These are phyloP conservation scores for Speleostelium caveatum DNA, from an alignment of 78 protist genomes.

Conservation along the genomic window DNA sequence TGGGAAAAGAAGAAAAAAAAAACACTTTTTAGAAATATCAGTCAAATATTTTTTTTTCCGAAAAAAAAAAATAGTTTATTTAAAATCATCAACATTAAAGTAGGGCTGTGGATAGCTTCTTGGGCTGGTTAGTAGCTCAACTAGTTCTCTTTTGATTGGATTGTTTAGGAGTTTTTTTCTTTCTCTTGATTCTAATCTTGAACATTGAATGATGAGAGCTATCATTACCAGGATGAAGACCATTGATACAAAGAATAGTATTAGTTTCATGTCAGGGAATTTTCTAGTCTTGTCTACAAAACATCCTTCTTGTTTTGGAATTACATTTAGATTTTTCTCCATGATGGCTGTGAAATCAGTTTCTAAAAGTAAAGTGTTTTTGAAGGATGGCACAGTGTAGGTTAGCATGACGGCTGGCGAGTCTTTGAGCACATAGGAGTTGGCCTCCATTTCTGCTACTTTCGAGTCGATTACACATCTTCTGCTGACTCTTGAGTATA, in stretches of 20 bases:
- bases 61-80: too few species aligned
- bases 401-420: not conserved
- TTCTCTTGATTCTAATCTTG: conserved; percentile 26
- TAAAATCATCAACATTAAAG: not conserved
- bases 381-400: not conserved
- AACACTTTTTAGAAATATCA: too few species aligned
- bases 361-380: not conserved
- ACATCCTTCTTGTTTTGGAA: conserved; percentile 13
- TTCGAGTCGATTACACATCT: not conserved
- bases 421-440: not conserved
- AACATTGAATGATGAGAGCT: not conserved
- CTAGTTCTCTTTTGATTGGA: not conserved
- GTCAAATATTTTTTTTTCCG: too few species aligned
- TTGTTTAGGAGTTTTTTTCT: conserved; percentile 27
- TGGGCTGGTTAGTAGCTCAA: conserved; percentile 1
- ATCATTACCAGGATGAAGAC: not conserved
- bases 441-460: not conserved
- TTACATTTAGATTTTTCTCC: not conserved
- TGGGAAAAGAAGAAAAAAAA: too few species aligned
- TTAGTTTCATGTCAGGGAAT: not conserved
- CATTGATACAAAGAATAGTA: not conserved
- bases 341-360: conserved; percentile 4
- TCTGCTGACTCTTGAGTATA: not conserved
- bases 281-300: not conserved
- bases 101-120: not conserved